These are phyloP conservation scores for Ambrosiella cleistominuta DNA, from an alignment of 2,329 filamentous ascomycete genomes.

Conservation along the genomic window DNA sequence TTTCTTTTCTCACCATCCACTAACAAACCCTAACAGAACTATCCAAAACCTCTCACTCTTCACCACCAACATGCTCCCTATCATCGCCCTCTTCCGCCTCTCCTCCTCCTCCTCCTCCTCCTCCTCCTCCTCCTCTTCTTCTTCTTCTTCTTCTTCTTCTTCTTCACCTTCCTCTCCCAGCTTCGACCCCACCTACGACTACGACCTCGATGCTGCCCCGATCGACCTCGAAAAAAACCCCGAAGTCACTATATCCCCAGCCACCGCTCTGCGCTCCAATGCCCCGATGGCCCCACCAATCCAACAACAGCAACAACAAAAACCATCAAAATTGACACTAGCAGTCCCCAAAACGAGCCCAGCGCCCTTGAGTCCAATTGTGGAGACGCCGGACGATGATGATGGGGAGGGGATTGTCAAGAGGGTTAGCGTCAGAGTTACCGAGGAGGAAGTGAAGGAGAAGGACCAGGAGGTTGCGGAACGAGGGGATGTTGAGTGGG, in stretches of 20 bases:
- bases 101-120: neutral
- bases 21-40: slow-evolving; percentile 15
- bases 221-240: neutral
- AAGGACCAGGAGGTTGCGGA: neutral
- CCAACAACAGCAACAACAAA: neutral
- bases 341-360: neutral
- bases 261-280: neutral
- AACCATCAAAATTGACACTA: neutral
- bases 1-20: neutral
- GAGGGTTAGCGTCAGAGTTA: slow-evolving; percentile 12
- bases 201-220: neutral
- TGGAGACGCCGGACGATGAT: neutral
- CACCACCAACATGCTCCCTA: slow-evolving; percentile 22
- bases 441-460: slow-evolving; percentile 9
- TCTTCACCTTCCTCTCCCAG: neutral
- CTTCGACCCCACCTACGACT: neutral
- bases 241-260: neutral
- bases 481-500: slow-evolving; percentile 1
- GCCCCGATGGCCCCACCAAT: neutral
- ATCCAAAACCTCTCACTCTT: slow-evolving; percentile 24
- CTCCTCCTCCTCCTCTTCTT: neutral
- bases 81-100: slow-evolving; percentile 18
- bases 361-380: neutral
- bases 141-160: neutral
- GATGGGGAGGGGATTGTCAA: slow-evolving; percentile 8